These are phyloP conservation scores for Ogataea pini DNA, from an alignment of 805 yeast genomes.

Conservation along the genomic window DNA sequence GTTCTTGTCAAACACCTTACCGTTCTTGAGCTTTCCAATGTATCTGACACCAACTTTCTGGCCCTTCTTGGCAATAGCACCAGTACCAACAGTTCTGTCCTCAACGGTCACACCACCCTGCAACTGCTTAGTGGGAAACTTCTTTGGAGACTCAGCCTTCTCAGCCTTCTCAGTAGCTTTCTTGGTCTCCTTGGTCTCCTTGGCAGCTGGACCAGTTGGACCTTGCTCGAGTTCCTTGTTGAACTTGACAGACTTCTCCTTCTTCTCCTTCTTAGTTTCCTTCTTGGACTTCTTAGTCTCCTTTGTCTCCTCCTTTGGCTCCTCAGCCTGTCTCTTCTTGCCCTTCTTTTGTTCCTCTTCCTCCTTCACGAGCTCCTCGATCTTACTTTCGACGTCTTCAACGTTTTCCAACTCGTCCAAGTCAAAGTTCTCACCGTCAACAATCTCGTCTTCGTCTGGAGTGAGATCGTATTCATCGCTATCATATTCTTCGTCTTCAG, in stretches of 20 bases:
- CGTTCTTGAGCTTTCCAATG: conserved; percentile 96
- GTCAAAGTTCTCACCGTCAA: conserved; percentile 51
- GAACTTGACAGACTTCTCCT: conserved; percentile 80
- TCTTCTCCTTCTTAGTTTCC: conserved; percentile 36
- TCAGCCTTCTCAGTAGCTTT: conserved; percentile 30
- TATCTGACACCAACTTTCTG: conserved; percentile 94
- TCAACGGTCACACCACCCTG: conserved; percentile 93
- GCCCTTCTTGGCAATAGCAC: conserved; percentile 84
- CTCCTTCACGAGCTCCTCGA: conserved; percentile 71
- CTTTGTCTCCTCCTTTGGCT: conserved; percentile 37
- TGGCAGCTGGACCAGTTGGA: conserved; percentile 56
- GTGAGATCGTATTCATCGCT: conserved; percentile 66
- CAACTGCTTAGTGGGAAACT: conserved; percentile 72
- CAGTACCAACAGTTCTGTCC: conserved; percentile 88
- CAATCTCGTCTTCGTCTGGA: conserved; percentile 73
- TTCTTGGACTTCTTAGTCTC: conserved; percentile 29
- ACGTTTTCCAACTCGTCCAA: conserved; percentile 66
- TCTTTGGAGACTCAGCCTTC: conserved; percentile 40
- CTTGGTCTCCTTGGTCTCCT: conserved; percentile 32
- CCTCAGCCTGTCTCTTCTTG: conserved; percentile 30
- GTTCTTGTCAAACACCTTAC: conserved; percentile 95
- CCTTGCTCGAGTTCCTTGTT: conserved; percentile 92
- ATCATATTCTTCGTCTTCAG: conserved; percentile 48
- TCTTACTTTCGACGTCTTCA: conserved; percentile 69
- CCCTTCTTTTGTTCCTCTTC: conserved; percentile 43